Conservation (phyloP, 805 yeast genomes). For the Yamadazyma ubonensis region DNA sequence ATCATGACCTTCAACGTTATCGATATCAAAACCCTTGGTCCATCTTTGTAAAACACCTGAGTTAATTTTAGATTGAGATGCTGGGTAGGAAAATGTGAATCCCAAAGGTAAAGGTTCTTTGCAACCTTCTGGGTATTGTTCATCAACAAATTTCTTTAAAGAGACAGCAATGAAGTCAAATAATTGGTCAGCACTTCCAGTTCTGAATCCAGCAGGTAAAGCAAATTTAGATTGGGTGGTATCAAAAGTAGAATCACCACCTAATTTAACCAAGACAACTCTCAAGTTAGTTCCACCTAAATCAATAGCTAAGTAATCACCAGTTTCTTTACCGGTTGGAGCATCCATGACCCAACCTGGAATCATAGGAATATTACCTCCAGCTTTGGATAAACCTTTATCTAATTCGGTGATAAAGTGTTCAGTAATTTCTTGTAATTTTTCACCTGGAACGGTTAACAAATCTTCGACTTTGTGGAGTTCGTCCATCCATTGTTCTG, state of each 20-base stretch:
- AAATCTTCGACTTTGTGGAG: conserved; percentile 56
- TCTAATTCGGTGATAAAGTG: conserved; percentile 79
- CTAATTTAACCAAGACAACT: conserved; percentile 81
- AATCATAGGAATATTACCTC: conserved; percentile 94
- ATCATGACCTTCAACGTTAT: conserved; percentile 89
- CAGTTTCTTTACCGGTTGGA: conserved; percentile 90
- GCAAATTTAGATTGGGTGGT: conserved; percentile 83
- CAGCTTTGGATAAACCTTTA: conserved; percentile 71
- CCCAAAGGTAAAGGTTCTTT: conserved; percentile 72
- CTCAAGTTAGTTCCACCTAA: conserved; percentile 97
- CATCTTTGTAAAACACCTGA: conserved; percentile 88
- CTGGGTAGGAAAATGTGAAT: conserved; percentile 93
- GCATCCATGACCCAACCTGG: conserved; percentile 94
- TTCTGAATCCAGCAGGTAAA: conserved; percentile 74
- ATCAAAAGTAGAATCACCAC: conserved; percentile 82
- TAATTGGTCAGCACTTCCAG: conserved; percentile 71
- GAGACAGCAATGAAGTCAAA: conserved; percentile 86
- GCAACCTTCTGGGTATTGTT: conserved; percentile 68
- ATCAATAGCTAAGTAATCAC: conserved; percentile 89
- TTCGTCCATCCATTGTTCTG: conserved; percentile 58
- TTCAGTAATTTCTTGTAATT: conserved; percentile 62
- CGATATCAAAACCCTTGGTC: conserved; percentile 97
- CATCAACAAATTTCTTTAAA: conserved; percentile 65
- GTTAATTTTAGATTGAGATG: conserved; percentile 78
- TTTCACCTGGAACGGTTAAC: conserved; percentile 61